Evolutionary conservation across 345 rosid genomes (phyloP), one percentile per base, ranked within the genome.

Genomic region (Litchi chinensis): DNA sequence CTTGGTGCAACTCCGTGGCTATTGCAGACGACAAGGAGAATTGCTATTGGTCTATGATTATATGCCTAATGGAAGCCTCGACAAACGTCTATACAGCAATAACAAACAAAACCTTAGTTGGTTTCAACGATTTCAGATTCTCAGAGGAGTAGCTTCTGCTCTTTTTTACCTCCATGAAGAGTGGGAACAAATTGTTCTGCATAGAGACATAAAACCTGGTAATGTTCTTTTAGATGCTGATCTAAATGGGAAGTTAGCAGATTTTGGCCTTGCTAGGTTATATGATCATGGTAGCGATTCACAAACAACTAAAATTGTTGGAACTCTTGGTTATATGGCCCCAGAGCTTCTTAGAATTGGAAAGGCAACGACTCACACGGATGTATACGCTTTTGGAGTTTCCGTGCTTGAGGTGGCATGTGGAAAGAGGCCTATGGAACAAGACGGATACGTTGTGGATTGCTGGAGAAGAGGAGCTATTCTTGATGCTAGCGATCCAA

Each of bases 41-140:
- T 85, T 89, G 13, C 85, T 87, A 16, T 65, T 87, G 80, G 89
- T 85, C 19, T 89, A 89, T 77, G 89, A 88, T 66, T 87, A 44
- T 12, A 85, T 89, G 91, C 84, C 84, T 13, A 41, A 82, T 85
- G 0, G 87, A 80, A 60, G 75, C 86, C 89, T 87, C n/a, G 89
- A 89, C 76, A 84, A 68, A 76, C 71, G 76, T 59, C 28, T 89
- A 6, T 57, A 77, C 65, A 68, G 78, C 63, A 64, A 77, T 15
- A 1, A 74, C 56, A 66, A 6, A 50, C 63, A 26, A 44, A 72
- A 39, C 37, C 82, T 80, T 71, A 77, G 64, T 21, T 85, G 89
- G 90, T 71, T 70, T 10, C 87, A 85, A 60, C 80, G 92, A 28
- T 83, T 80, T 77, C 83, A 73, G 63, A 83, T 89, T 48, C 73